Percentiles rank a stretch among this genome's conserved stretches.
Evolutionary conservation across 768 basidiomycete genomes (phyloP).

Genomic region (Termitomyces sp.): DNA sequence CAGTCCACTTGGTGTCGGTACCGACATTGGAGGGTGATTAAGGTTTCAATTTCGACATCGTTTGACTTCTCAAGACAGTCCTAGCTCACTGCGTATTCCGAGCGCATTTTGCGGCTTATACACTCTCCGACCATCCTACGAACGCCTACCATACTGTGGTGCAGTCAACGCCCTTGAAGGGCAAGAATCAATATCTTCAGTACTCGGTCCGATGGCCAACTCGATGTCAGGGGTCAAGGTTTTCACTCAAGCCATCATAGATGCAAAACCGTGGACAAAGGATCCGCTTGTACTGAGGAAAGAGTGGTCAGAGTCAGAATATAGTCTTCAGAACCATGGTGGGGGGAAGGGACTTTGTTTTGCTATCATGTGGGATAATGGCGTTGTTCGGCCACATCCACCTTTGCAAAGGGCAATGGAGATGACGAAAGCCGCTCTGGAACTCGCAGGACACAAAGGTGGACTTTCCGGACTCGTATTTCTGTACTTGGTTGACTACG

Average conservation of each 20-base stretch:
- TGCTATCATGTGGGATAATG: constrained; percentile 48
- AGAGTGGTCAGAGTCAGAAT: constrained; percentile 41
- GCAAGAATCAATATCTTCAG: constrained; percentile 52
- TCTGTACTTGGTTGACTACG: constrained; percentile 3
- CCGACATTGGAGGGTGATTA: constrained; percentile 55
- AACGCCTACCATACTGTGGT: constrained; percentile 50
- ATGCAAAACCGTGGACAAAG: constrained; percentile 45
- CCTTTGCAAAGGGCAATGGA: constrained; percentile 49
- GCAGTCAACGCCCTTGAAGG: constrained; percentile 47
- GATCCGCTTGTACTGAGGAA: constrained; percentile 49
- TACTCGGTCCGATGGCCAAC: constrained; percentile 53
- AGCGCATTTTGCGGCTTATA: constrained; percentile 54
- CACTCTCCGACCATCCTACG: constrained; percentile 51
- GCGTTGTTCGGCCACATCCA: constrained; percentile 42
- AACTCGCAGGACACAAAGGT: constrained; percentile 48
- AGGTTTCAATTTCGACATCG: not conserved
- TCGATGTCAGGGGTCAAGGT: constrained; percentile 45
- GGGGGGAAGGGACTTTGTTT: constrained; percentile 40
- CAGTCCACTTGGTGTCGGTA: constrained; percentile 55
- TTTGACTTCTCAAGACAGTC: not conserved
- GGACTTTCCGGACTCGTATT: not conserved
- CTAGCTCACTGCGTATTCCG: constrained; percentile 53
- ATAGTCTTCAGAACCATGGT: constrained; percentile 41
- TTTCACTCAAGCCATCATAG: constrained; percentile 49
- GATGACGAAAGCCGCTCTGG: constrained; percentile 36